Evolutionary conservation across 768 basidiomycete genomes (phyloP).

Genomic region (Auriscalpium orientale): DNA sequence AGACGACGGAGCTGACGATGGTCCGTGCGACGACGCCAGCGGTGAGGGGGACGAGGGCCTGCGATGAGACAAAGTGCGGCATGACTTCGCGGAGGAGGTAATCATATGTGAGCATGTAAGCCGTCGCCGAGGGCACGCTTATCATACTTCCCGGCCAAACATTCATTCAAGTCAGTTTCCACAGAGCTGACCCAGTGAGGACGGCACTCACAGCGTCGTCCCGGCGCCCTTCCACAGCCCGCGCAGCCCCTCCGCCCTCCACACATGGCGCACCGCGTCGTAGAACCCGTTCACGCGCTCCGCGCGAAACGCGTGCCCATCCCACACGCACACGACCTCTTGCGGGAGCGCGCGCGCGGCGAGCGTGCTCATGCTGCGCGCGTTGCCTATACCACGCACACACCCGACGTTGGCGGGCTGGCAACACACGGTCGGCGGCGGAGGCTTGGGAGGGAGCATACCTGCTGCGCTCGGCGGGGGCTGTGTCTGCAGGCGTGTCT

Average conservation of each 20-base stretch:
- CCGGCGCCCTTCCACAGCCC: conserved; percentile 96
- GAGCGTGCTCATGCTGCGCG: conserved; percentile 72
- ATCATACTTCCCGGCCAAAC: conserved; percentile 50
- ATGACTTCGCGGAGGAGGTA: conserved; percentile 62
- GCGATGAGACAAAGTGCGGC: conserved; percentile 49
- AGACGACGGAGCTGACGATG: conserved; percentile 66
- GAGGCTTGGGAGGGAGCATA: conserved; percentile 42
- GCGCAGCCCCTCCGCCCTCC: conserved; percentile 69
- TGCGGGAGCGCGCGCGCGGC: conserved; percentile 48
- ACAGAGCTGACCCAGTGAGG: background rate
- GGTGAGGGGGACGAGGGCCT: conserved; percentile 57
- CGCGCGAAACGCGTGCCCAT: conserved; percentile 58
- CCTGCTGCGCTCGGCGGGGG: conserved; percentile 35
- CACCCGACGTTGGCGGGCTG: conserved; percentile 38
- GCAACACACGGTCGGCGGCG: conserved; percentile 54
- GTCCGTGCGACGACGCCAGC: conserved; percentile 83
- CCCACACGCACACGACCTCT: conserved; percentile 74
- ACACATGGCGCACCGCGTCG: conserved; percentile 77
- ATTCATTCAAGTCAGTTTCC: conserved; percentile 13
- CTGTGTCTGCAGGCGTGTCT: conserved; percentile 93
- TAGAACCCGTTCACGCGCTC: conserved; percentile 80
- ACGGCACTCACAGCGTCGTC: conserved; percentile 67
- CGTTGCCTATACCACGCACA: conserved; percentile 34
- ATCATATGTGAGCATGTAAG: conserved; percentile 96
- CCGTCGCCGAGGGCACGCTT: conserved; percentile 84